A percentile compares a stretch with the other conserved stretches of the same genome.
Evolutionary conservation across 352 stramenopile genomes (phyloP).

Genomic region (Albugo candida): DNA sequence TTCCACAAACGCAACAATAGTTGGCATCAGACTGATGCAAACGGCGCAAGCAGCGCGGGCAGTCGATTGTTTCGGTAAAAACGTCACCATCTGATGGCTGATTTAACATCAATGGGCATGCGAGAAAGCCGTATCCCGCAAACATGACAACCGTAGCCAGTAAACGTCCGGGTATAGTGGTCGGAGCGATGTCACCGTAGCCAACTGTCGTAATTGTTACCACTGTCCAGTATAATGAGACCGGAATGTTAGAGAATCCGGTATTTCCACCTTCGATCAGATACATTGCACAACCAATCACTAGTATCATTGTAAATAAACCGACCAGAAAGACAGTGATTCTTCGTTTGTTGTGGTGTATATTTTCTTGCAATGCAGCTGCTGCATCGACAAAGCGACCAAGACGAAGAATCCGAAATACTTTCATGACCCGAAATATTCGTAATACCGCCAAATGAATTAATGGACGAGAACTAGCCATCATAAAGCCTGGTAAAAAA

Average conservation of each 20-base stretch:
- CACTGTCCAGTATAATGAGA: conserved; percentile 76
- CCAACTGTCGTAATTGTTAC: conserved; percentile 78
- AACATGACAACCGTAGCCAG: conserved; percentile 75
- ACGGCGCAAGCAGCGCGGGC: conserved; percentile 41
- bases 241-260: conserved; percentile 71
- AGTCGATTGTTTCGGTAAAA: conserved; percentile 36
- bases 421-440: conserved; percentile 59
- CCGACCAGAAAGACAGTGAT: conserved; percentile 60
- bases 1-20: conserved; percentile 54
- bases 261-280: conserved; percentile 56
- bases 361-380: conserved; percentile 49
- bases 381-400: conserved; percentile 56
- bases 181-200: conserved; percentile 67
- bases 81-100: conserved; percentile 22
- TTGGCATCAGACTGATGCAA: conserved; percentile 60
- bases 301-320: conserved; percentile 50
- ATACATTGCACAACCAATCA: conserved; percentile 71
- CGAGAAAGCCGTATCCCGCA: conserved; percentile 69
- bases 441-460: conserved; percentile 55
- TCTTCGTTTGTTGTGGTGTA: conserved; percentile 55
- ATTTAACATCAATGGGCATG: conserved; percentile 59
- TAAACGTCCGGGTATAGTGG: conserved; percentile 60
- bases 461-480: conserved; percentile 34
- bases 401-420: conserved; percentile 54
- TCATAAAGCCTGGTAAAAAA: conserved; percentile 14